Base-by-base conservation (phyloP, 2,329 filamentous ascomycete species). In the Paecilomyces dactylethromorphus region DNA sequence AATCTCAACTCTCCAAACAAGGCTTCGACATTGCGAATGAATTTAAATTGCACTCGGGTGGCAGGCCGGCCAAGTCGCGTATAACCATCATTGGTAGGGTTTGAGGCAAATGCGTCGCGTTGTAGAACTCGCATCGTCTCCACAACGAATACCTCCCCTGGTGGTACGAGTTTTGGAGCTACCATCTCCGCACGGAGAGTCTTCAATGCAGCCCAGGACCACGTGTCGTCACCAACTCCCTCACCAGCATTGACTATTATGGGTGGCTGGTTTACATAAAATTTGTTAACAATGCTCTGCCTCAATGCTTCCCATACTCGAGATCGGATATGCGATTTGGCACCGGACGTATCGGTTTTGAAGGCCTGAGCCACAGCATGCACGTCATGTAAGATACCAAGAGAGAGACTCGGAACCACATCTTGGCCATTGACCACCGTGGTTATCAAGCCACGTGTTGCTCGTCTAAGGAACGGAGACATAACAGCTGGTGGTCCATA, bases 401-500 rank as follows among this genome's bases (percentile, higher is more conserved):
- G 80, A 0, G 88, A 91, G 3, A 92, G 80, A 56, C 84, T 86
- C 0, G 89, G 89, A 0, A 92, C 88, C 10, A 92, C 76, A 67
- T 92, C 89, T 68, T 86, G 83, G 18, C 87, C 87, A 65, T 92
- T 87, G 11, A 91, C 83, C 3, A 89, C 81, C 8, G 85, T 91
- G 2, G 89, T 92, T 60, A 92, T 87, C 7, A 92, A 80, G 1
- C 88, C 89, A 13, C 87, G 81, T 0, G 89, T 92, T 11, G 87
- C 86, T 59, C 83, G 83, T 50, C 88, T 84, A 7, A 92, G 80
- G 1, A 86, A 83, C 0, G 87, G 80, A 0, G 87, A 90, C 82
- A 92, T 85, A 13, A 87, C 88, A 0, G 87, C 84, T 0, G 89
- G 88, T 1, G 89, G 86, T 0, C 89, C 89, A 69, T 91, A 92